Evolutionary conservation across 1,284 basidiomycete species (phyloP), one percentile per base, ranked within the genome.

Genomic region (Apiotrichum brassicae): DNA sequence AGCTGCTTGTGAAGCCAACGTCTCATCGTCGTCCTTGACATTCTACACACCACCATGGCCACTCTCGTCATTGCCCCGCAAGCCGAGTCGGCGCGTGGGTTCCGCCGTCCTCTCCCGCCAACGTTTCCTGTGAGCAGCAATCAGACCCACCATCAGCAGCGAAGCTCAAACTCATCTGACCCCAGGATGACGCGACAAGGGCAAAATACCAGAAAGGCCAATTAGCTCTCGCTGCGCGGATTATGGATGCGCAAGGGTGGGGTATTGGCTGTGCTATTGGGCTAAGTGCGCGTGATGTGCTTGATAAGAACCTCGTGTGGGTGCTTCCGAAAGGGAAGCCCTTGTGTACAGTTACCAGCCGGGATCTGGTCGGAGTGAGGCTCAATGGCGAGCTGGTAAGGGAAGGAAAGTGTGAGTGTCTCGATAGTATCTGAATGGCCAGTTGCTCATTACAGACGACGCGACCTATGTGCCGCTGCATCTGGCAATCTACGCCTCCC

Each of bases 171-270:
- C 9, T 25, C 33, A 20, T 22, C 48, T 49, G 42, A 50, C 25
- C 1, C 7, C 36, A 58, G 59, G 36, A 57, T 36, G 46, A 50
- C 12, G 23, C 32, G 18, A 42, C 51, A 32, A 54, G 57, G 43
- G 42, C 35, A 43, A 38, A 30, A 11, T 63, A 59, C 48, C 41
- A 53, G 37, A 59, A 57, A 25, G 57, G 59, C 13, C 46, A 49
- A 9, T 49, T 63, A 1, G 59, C 61, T 7, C 52, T 61, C 33
- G 61, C 57, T 2, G 58, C 55, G 26, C 53, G 61, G 16, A 53
- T 63, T 33, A 48, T 63, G 26, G 55, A 54, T 28, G 52, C 41
- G 19, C 50, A 59, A 22, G 61, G 61, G 3, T 63, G 61, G 61
- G 58, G 59, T 5, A 48, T 61, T n/a, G 59, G 57, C 2, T 59